Percentiles rank a stretch among this genome's conserved stretches.
These are phyloP conservation scores for Sungouiella thailandica DNA, from an alignment of 805 yeast species.

Conservation along the genomic window DNA sequence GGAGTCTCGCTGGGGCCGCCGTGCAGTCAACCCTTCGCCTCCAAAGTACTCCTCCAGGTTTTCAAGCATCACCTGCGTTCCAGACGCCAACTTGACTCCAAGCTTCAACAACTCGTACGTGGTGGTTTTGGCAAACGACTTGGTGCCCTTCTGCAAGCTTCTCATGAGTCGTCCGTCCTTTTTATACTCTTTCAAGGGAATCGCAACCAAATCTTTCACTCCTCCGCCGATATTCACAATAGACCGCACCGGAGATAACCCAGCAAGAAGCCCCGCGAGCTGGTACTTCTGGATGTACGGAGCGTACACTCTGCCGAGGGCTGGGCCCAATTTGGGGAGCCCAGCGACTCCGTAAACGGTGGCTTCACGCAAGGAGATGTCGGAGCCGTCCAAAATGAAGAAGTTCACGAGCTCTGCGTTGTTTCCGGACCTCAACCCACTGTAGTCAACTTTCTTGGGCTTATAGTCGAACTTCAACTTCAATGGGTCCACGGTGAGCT, in stretches of 20 bases:
- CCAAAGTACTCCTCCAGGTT: constrained; percentile 75
- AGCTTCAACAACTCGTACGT: constrained; percentile 74
- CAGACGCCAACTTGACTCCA: constrained; percentile 82
- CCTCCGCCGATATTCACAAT: constrained; percentile 76
- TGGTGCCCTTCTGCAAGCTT: constrained; percentile 71
- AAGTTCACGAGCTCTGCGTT: constrained; percentile 84
- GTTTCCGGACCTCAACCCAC: constrained; percentile 81
- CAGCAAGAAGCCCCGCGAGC: constrained; percentile 73
- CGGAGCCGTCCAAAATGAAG: constrained; percentile 83
- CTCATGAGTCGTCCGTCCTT: constrained; percentile 67
- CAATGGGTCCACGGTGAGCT: constrained; percentile 56
- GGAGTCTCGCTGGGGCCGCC: constrained; percentile 17
- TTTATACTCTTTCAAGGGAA: constrained; percentile 70
- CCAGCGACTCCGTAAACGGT: constrained; percentile 76
- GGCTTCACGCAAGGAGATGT: constrained; percentile 56
- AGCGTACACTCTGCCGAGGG: constrained; percentile 71
- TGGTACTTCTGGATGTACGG: constrained; percentile 86
- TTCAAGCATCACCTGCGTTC: constrained; percentile 78
- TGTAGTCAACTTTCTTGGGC: constrained; percentile 83
- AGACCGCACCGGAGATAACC: constrained; percentile 77
- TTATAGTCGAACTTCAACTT: constrained; percentile 78
- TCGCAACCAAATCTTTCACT: constrained; percentile 62
- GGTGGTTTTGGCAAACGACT: constrained; percentile 68
- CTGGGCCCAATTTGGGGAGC: constrained; percentile 49
- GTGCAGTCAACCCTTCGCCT: constrained; percentile 59